Evolutionary conservation across 345 rosid genomes (phyloP), one percentile per base, ranked within the genome.

Genomic region (Pseudoturritis turrita): DNA sequence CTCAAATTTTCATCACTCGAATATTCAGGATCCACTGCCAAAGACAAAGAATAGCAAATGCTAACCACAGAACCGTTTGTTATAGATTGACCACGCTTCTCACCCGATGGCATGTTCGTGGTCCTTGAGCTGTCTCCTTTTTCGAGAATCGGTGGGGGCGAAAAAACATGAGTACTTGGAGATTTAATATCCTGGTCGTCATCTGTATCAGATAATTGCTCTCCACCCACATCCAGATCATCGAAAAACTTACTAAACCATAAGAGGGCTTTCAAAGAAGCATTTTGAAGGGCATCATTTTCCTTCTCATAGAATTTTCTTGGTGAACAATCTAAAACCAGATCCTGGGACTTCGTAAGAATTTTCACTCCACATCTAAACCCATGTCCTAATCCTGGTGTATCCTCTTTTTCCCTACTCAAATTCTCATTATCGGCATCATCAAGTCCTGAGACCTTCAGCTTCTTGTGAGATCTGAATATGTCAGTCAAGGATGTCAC

Each of bases 281-380:
- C 86, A 75, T 81, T 84, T 68, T 95, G 97, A 62, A 83, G n/a
- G 26, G 93, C 83, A 76, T 89, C 96, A 61, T 61, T 83, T 63
- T 83, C 86, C 83, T 86, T 91, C 81, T 86, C 92, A 73, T 76
- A 83, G 31, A 79, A 65, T 17, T 83, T 83, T 57, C 73, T 83
- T 1, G 88, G 90, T 10, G 87, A 79, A 78, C 90, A 91, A 43
- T 85, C 87, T 41, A 95, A 68, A 64, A 91, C 76, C 81, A 87
- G 56, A 67, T 81, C 89, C 80, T 72, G 85, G 51, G 78, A 71
- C 82, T 82, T 91, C 2, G 97, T 84, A 76, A 79, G 73, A 58
- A 95, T 26, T 81, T 87, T 89, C 70, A 91, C 83, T 74, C 78
- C 86, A 81, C 96, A 89, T 71, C 77, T 83, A 70, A 81, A 87